These are phyloP conservation scores for Phytopythium kandeliae DNA, from an alignment of 352 stramenopile species.

Conservation along the genomic window DNA sequence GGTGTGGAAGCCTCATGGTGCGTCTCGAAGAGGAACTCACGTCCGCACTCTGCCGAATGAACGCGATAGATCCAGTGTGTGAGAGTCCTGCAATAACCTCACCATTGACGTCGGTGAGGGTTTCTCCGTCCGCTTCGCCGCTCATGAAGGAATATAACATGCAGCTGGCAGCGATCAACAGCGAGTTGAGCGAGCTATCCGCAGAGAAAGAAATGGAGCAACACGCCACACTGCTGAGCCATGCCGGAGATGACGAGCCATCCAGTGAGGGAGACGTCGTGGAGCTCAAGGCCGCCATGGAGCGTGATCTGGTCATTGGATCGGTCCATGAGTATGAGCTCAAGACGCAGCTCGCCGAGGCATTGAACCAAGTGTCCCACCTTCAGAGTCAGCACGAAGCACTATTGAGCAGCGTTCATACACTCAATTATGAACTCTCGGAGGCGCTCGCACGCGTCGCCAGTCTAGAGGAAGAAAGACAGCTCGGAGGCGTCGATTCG, in stretches of 20 bases:
- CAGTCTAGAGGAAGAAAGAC: slow-evolving; percentile 8
- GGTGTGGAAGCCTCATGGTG: slow-evolving; percentile 14
- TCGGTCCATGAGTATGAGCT: slow-evolving; percentile 4
- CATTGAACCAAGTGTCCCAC: neutral
- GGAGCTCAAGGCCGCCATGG: neutral
- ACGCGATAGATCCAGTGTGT: slow-evolving; percentile 6
- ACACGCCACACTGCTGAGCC: neutral
- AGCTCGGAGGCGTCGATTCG: too few species aligned
- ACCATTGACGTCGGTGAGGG: neutral
- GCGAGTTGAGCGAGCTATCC: neutral
- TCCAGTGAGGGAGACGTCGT: neutral
- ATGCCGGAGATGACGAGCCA: neutral
- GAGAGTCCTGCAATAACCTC: neutral
- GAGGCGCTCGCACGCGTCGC: slow-evolving; percentile 6
- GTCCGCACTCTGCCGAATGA: slow-evolving; percentile 16
- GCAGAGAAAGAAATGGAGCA: neutral
- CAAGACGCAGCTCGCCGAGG: slow-evolving; percentile 1
- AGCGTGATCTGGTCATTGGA: neutral
- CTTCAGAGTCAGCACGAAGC: slow-evolving; percentile 10
- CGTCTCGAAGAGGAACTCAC: slow-evolving; percentile 20
- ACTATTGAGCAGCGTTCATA: slow-evolving; percentile 4
- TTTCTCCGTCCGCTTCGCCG: neutral
- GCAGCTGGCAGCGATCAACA: neutral
- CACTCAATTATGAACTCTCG: slow-evolving; percentile 7
- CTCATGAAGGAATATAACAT: slow-evolving; percentile 3